phyloP scores from a whole-genome alignment of 202 grass and related monocot genomes.

The Panicum hallii region DNA sequence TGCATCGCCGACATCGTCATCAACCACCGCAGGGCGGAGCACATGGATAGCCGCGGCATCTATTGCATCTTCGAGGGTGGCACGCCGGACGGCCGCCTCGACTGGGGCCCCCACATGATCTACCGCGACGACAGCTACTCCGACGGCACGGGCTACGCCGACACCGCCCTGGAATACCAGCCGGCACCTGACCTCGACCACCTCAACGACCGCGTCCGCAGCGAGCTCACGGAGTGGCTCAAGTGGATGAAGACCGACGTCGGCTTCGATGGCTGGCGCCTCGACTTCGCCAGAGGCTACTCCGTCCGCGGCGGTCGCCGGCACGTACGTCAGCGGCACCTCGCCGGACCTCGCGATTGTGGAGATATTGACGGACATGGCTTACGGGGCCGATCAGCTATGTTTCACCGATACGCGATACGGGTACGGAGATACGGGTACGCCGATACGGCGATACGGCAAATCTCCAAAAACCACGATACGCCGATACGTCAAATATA shows the following conservation, averaged over 20 bases:
- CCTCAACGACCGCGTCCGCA: not conserved
- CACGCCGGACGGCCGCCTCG: slow-evolving; percentile 55
- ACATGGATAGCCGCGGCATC: slow-evolving; percentile 53
- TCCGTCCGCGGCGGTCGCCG: not conserved
- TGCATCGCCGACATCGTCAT: slow-evolving; percentile 82
- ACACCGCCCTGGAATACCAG: not conserved
- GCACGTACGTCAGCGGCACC: not conserved
- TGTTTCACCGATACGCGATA: no score
- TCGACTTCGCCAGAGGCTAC: no score
- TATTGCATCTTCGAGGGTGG: slow-evolving; percentile 79
- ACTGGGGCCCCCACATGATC: slow-evolving; percentile 88
- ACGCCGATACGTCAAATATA: no score
- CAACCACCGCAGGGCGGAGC: slow-evolving; percentile 78
- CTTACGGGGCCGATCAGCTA: not conserved
- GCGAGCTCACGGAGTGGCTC: slow-evolving; percentile 50
- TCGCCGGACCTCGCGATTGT: not conserved
- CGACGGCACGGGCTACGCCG: not conserved
- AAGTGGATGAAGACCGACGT: slow-evolving; percentile 66
- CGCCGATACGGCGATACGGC: no score
- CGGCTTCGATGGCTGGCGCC: no score
- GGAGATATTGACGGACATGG: not conserved
- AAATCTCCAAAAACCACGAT: no score
- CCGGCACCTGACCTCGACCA: slow-evolving; percentile 1
- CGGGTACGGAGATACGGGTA: no score
- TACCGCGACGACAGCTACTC: slow-evolving; percentile 61